A percentile compares a stretch with the other conserved stretches of the same genome.
phyloP scores from a whole-genome alignment of 2,329 filamentous ascomycete species.

The Emericellopsis cladophorae region DNA sequence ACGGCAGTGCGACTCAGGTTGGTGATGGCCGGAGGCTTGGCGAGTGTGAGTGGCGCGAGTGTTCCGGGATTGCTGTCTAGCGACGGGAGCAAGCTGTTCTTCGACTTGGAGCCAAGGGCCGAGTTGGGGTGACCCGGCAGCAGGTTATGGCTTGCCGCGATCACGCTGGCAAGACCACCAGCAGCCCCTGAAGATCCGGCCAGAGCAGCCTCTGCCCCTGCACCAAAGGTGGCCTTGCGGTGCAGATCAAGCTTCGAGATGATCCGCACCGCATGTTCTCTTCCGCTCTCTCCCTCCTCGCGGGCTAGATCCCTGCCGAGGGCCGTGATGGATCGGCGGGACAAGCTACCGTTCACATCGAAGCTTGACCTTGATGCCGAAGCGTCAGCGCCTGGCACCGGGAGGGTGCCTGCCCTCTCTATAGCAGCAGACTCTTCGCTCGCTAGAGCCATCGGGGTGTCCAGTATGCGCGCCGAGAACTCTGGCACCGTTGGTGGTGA shows the following conservation, averaged over 20 bases:
- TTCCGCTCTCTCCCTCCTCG: constrained; percentile 61
- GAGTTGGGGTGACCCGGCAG: constrained; percentile 45
- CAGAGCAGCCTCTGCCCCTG: constrained; percentile 23
- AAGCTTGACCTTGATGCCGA: constrained; percentile 53
- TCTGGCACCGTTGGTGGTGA: constrained; percentile 79
- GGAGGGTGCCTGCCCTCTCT: constrained; percentile 54
- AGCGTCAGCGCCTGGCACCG: constrained; percentile 46
- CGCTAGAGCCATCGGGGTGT: constrained; percentile 44
- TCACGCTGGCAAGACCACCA: constrained; percentile 70
- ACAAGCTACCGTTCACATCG: constrained; percentile 44
- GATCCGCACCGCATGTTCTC: constrained; percentile 75
- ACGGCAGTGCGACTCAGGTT: constrained; percentile 80
- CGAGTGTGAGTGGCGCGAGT: constrained; percentile 71
- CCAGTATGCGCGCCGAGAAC: constrained; percentile 70
- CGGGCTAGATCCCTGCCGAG: constrained; percentile 31
- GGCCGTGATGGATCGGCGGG: constrained; percentile 44
- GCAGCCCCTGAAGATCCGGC: constrained; percentile 24
- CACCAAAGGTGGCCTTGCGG: constrained; percentile 57
- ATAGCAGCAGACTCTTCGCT: constrained; percentile 31
- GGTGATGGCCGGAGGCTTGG: constrained; percentile 71
- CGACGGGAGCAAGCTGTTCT: constrained; percentile 18
- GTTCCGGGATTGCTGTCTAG: constrained; percentile 41
- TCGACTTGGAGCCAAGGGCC: constrained; percentile 15
- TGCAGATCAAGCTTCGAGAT: constrained; percentile 90
- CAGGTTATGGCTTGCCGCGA: constrained; percentile 72